These are phyloP conservation scores for Eutrema yunnanense DNA, from an alignment of 345 rosid species.

Conservation along the genomic window DNA sequence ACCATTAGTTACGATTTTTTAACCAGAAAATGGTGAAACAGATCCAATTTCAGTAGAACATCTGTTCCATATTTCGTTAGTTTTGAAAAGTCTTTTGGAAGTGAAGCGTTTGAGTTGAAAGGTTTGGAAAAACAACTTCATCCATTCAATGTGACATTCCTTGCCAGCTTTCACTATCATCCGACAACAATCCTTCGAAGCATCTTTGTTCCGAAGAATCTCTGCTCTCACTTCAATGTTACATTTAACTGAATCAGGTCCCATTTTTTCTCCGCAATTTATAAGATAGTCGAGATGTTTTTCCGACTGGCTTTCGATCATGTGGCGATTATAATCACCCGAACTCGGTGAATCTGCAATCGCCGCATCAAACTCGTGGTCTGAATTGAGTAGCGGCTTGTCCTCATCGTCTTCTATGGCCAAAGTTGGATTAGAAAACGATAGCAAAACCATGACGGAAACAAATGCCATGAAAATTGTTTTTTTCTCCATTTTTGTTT, in stretches of 20 bases:
- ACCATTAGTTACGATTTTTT: background rate
- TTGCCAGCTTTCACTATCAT: background rate
- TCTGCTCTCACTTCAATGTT: background rate
- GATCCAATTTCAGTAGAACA: background rate
- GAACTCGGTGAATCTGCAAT: background rate
- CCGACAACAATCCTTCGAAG: background rate
- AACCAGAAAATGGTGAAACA: slow-evolving; percentile 3
- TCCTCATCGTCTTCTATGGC: background rate
- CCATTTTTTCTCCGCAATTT: background rate
- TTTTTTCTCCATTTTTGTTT: slow-evolving; percentile 3
- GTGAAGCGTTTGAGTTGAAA: background rate
- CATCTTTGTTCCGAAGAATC: background rate
- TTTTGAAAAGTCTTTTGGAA: background rate
- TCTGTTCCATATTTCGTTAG: background rate
- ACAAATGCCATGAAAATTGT: background rate
- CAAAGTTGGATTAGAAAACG: background rate
- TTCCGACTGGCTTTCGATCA: background rate
- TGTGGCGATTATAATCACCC: background rate
- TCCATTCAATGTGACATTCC: background rate
- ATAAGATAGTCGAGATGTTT: background rate
- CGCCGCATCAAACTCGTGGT: background rate
- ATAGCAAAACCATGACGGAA: background rate
- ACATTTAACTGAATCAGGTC: background rate
- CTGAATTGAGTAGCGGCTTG: background rate
- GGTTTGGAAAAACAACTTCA: background rate